Evolutionary conservation across 140 eudicot genomes (phyloP).

Genomic region (Oenanthe javanica): DNA sequence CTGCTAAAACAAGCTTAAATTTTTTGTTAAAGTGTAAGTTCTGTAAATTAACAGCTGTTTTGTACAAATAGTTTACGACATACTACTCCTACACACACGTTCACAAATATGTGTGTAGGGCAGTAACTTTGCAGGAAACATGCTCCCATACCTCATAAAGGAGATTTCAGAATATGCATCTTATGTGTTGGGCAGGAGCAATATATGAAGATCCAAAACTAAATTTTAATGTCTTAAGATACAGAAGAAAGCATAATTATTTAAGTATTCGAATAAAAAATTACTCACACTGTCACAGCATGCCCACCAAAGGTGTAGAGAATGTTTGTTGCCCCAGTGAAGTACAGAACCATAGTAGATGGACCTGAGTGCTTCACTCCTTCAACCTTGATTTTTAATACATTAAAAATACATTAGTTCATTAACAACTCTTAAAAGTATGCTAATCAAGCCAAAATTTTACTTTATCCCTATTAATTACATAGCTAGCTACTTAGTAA

Average conservation of each 20-base stretch:
- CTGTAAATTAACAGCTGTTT: too few species aligned
- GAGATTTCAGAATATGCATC: constrained; percentile 9
- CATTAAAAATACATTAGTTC: constrained; percentile 2
- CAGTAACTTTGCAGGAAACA: constrained; percentile 20
- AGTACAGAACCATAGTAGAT: constrained; percentile 51
- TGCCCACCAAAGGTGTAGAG: constrained; percentile 80
- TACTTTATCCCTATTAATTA: constrained; percentile 9
- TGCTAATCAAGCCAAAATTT: constrained; percentile 20
- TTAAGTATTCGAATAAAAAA: neutral
- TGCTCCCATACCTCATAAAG: constrained; percentile 23
- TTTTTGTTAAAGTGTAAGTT: neutral
- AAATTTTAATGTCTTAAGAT: neutral
- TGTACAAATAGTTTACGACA: too few species aligned
- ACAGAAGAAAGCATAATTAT: neutral
- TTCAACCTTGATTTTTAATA: constrained; percentile 34
- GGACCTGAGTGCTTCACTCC: constrained; percentile 66
- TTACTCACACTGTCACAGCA: constrained; percentile 73
- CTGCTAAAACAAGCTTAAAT: neutral
- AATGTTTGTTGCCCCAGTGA: constrained; percentile 83
- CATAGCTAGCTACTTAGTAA: neutral
- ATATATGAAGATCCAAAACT: neutral
- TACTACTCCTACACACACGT: neutral
- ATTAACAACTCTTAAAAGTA: neutral
- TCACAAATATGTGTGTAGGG: neutral
- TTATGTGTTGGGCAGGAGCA: constrained; percentile 6